Evolutionary conservation across 2,329 filamentous ascomycete species (phyloP).

Genomic region (Cercospora nicotianae): DNA sequence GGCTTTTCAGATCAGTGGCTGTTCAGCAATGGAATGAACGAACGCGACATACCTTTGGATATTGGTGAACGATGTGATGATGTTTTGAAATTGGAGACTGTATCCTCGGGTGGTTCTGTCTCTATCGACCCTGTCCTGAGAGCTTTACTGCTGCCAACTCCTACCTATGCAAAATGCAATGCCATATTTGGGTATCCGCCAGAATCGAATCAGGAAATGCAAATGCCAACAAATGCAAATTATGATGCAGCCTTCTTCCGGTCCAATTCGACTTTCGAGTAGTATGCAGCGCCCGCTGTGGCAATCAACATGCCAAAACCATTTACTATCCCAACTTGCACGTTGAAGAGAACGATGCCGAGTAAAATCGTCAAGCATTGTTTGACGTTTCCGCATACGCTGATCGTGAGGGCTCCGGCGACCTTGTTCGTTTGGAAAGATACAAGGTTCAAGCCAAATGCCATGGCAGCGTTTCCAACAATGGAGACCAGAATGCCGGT

Average conservation of each 20-base stretch:
- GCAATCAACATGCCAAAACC: conserved; percentile 57
- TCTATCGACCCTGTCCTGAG: neutral
- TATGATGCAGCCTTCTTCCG: conserved; percentile 40
- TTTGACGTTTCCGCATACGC: conserved; percentile 42
- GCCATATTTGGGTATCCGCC: neutral
- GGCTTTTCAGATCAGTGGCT: neutral
- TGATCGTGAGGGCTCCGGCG: conserved; percentile 41
- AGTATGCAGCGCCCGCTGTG: conserved; percentile 58
- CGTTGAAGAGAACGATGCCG: conserved; percentile 42
- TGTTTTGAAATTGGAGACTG: neutral
- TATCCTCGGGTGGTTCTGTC: neutral
- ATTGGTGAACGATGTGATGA: neutral
- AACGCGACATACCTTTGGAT: neutral
- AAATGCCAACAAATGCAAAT: neutral
- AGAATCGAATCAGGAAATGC: neutral
- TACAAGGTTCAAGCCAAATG: conserved; percentile 41
- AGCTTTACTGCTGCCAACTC: neutral
- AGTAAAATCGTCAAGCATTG: conserved; percentile 41
- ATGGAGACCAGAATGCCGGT: conserved; percentile 29
- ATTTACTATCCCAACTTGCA: conserved; percentile 45
- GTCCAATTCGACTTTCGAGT: conserved; percentile 59
- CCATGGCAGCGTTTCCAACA: conserved; percentile 38
- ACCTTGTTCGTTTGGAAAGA: conserved; percentile 44
- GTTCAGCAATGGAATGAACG: neutral
- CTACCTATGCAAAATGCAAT: neutral